Percentiles rank a stretch among this genome's conserved stretches.
phyloP scores from a whole-genome alignment of 139 green algal species.

The Tetraselmis chui region DNA sequence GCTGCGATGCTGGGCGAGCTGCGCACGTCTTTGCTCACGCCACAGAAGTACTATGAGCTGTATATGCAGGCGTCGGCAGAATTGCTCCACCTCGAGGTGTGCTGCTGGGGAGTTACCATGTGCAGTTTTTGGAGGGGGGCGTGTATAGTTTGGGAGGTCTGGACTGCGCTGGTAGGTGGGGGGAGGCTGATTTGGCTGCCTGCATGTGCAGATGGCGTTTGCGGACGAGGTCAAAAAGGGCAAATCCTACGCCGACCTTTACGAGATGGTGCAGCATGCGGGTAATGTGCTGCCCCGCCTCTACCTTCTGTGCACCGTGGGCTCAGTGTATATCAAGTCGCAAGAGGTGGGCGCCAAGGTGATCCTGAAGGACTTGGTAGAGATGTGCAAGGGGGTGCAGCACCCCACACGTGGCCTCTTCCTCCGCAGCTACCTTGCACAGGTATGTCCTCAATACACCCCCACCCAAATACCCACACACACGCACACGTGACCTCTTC shows the following conservation, averaged over 20 bases:
- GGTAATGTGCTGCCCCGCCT: conserved; percentile 92
- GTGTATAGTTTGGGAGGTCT: too few relatives aligned
- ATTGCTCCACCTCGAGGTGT: conserved; percentile 58
- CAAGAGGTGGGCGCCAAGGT: conserved; percentile 62
- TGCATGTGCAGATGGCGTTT: conserved; percentile 37
- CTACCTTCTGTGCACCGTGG: conserved; percentile 90
- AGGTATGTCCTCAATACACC: too few relatives aligned
- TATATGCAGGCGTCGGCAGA: conserved; percentile 89
- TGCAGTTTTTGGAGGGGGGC: too few relatives aligned
- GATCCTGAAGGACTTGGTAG: conserved; percentile 90
- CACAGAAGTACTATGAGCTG: conserved; percentile 96
- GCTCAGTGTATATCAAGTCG: conserved; percentile 77
- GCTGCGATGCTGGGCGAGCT: conserved; percentile 89
- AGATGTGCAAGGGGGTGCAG: conserved; percentile 96
- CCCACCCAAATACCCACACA: too few relatives aligned
- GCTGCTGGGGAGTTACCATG: too few relatives aligned
- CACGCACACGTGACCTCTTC: too few relatives aligned
- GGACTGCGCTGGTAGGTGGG: too few relatives aligned
- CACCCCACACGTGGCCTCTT: conserved; percentile 95
- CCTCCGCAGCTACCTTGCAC: conserved; percentile 84
- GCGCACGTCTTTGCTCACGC: conserved; percentile 78
- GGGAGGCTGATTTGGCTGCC: too few relatives aligned
- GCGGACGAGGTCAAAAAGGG: conserved; percentile 65
- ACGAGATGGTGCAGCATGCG: conserved; percentile 93
- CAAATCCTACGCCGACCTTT: conserved; percentile 68